Evolutionary conservation across 2,329 filamentous ascomycete species (phyloP), one percentile per base, ranked within the genome.

Genomic region (Cladosporium oxysporum): DNA sequence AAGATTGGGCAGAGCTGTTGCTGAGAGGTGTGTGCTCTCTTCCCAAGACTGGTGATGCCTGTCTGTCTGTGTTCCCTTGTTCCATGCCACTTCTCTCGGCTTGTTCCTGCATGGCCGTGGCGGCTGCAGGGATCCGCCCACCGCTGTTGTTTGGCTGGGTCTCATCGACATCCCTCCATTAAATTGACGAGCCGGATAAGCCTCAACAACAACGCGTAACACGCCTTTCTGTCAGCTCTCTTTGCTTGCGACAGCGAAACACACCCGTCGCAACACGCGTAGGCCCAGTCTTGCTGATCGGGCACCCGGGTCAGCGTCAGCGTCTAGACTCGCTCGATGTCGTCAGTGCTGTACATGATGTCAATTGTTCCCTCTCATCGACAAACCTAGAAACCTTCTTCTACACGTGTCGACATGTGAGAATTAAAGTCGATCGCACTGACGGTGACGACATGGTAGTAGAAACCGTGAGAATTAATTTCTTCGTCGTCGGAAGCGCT

Each of bases 111-210:
- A 61, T 61, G 47, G 52, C 21, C 41, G 28, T 52, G 3, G 44
- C 50, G 58, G 44, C 58, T 61, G 58, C 58, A 61, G 58, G 58
- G 58, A 50, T 61, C 41, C 47, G 44, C 21, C 58, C 4, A 44
- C 37, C 58, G 58, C 41, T 47, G n/a, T 14, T 61, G 16, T 58
- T 31, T 53, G 14, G 50, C 50, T 53, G 50, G 26, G 50, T 53
- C 50, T 31, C 50, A 53, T 53, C 28, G 37, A 44, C 37, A 44
- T 44, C 37, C 37, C 18, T 44, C 37, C 37, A 41, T 44, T n/a
- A 7, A 21, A 18, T 16, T 53, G 50, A 53, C 50, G 28, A 53
- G 29, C 3, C 37, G 37, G 18, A 7, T 8, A 18, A 44, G 5
- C 28, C 23, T 53, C 50, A 28, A 29, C 50, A 29, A 29, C 26